Evolutionary conservation across 2,329 filamentous ascomycete species (phyloP).

Genomic region (Scedosporium minutisporum): DNA sequence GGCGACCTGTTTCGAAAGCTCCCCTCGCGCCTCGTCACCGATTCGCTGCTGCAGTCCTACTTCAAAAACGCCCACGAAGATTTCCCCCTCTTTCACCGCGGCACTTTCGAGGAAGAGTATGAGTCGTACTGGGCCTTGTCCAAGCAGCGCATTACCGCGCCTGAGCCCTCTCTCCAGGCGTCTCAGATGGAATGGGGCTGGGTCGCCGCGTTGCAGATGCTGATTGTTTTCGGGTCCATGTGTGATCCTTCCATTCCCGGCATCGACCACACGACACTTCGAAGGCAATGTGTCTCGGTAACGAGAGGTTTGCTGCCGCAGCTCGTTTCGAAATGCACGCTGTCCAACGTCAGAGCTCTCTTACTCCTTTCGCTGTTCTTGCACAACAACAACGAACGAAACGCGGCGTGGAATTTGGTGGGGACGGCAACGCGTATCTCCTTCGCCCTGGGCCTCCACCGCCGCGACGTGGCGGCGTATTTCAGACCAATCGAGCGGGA

Average conservation of each 20-base stretch:
- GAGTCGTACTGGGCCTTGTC: constrained; percentile 18
- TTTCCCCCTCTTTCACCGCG: constrained; percentile 25
- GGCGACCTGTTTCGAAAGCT: constrained; percentile 19
- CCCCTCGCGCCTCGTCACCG: constrained; percentile 16
- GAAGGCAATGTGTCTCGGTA: constrained; percentile 14
- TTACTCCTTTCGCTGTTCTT: constrained; percentile 23
- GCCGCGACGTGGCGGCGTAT: constrained; percentile 18
- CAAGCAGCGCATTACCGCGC: constrained; percentile 5
- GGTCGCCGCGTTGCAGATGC: constrained; percentile 26
- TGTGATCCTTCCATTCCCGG: constrained; percentile 14
- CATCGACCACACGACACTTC: constrained; percentile 18
- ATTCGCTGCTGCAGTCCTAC: constrained; percentile 22
- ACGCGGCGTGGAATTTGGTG: constrained; percentile 25
- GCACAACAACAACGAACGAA: constrained; percentile 28
- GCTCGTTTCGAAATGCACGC: constrained; percentile 20
- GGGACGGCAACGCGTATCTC: constrained; percentile 22
- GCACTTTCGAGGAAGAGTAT: constrained; percentile 24
- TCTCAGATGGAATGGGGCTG: constrained; percentile 20
- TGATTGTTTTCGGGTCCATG: constrained; percentile 25
- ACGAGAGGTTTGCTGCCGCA: constrained; percentile 18
- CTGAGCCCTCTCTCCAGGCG: constrained; percentile 7
- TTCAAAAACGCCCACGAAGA: constrained; percentile 25
- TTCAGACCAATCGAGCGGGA: constrained; percentile 24
- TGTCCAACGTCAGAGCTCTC: constrained; percentile 22
- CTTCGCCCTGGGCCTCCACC: constrained; percentile 22